Evolutionary conservation across 208 protist genomes (phyloP).

Genomic region (Trypanosoma brucei): DNA sequence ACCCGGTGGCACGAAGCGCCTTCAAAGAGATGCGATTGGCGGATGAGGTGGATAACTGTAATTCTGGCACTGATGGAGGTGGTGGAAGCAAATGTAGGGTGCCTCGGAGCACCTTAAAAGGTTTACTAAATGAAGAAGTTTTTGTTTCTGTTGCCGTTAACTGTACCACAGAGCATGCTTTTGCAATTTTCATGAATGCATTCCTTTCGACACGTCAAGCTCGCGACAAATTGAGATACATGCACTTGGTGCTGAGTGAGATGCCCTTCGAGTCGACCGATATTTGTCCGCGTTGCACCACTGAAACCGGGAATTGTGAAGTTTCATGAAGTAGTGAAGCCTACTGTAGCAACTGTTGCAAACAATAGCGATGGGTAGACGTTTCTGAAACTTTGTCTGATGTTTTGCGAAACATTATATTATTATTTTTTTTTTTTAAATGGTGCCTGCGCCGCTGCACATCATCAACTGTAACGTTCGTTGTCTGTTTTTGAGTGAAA

Average conservation of each 20-base stretch:
- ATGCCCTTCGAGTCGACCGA: slow-evolving; percentile 10
- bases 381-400: no score
- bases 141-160: slow-evolving; percentile 58
- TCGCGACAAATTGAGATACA: neutral
- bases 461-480: no score
- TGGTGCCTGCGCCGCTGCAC: no score
- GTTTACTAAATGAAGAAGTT: slow-evolving; percentile 41
- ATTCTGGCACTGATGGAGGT: neutral
- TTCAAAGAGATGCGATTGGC: slow-evolving; percentile 4
- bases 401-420: no score
- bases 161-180: slow-evolving; percentile 38
- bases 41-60: slow-evolving; percentile 1
- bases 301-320: neutral
- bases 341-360: no score
- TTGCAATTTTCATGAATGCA: slow-evolving; percentile 25
- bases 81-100: neutral
- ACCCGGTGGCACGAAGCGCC: slow-evolving; percentile 10
- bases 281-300: neutral
- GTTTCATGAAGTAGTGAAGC: no score
- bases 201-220: slow-evolving; percentile 14
- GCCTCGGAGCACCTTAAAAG: neutral
- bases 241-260: slow-evolving; percentile 23
- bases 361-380: no score
- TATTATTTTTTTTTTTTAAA: no score
- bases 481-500: no score